These are phyloP conservation scores for Lipomyces japonicus DNA, from an alignment of 805 yeast genomes.

Conservation along the genomic window DNA sequence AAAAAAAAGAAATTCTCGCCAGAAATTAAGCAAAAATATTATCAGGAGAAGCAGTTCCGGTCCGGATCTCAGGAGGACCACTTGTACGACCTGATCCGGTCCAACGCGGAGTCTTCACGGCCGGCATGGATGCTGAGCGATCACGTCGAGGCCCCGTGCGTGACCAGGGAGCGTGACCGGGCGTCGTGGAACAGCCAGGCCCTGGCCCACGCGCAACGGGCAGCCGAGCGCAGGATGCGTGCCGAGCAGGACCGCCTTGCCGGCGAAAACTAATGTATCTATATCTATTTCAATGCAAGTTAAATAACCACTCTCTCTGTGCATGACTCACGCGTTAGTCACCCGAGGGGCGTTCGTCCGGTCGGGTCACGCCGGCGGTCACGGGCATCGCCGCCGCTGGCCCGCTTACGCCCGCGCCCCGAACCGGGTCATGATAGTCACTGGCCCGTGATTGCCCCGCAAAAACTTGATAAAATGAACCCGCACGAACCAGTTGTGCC, in stretches of 20 bases:
- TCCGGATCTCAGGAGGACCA: constrained; percentile 1
- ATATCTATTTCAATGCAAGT: too few relatives aligned
- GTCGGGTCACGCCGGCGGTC: too few relatives aligned
- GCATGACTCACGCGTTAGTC: too few relatives aligned
- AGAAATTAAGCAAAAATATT: constrained; percentile 73
- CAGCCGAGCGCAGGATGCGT: constrained; percentile 17
- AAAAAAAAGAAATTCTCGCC: constrained; percentile 58
- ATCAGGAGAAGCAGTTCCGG: constrained; percentile 44
- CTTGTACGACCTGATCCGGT: constrained; percentile 13
- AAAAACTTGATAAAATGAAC: too few relatives aligned
- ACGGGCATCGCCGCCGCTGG: too few relatives aligned
- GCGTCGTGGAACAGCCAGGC: constrained; percentile 15
- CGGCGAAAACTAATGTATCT: too few relatives aligned
- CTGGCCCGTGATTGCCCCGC: too few relatives aligned
- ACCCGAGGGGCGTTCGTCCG: too few relatives aligned
- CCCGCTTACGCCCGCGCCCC: too few relatives aligned
- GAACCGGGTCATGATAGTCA: too few relatives aligned
- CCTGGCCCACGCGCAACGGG: constrained; percentile 9
- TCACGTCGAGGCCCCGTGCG: constrained; percentile 16
- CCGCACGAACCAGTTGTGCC: too few relatives aligned
- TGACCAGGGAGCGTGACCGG: constrained; percentile 20
- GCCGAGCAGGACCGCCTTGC: constrained; percentile 14
- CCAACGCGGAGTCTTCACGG: constrained; percentile 25
- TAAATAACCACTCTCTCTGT: too few relatives aligned
- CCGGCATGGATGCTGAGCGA: constrained; percentile 28